Evolutionary conservation across 1,284 basidiomycete genomes (phyloP).

Genomic region (Trichosporon inkin): DNA sequence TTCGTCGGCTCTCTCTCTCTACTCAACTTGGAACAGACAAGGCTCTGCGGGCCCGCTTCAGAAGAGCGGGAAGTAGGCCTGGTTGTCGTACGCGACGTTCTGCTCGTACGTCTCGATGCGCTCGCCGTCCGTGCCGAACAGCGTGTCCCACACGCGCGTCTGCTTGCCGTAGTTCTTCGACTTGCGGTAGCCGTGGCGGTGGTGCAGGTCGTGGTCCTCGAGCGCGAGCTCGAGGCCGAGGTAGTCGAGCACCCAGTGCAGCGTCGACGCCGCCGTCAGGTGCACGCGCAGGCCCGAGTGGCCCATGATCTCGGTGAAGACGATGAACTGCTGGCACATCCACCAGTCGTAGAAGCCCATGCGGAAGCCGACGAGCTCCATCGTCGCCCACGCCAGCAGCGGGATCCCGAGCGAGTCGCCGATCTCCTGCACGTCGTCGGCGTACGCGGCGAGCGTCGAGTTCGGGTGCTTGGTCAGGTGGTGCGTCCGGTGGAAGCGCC

Average conservation of each 20-base stretch:
- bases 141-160: slow-evolving; percentile 11
- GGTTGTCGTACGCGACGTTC: slow-evolving; percentile 8
- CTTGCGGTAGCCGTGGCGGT: slow-evolving; percentile 14
- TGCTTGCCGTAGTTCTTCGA: slow-evolving; percentile 13
- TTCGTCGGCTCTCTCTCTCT: not conserved
- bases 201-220: slow-evolving; percentile 15
- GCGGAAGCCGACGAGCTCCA: slow-evolving; percentile 3
- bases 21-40: not conserved
- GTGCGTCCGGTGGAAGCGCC: slow-evolving; percentile 13
- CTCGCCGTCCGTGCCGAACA: slow-evolving; percentile 7
- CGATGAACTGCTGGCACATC: slow-evolving; percentile 13
- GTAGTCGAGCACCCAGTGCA: not conserved
- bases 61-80: not conserved
- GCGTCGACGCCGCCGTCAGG: slow-evolving; percentile 3
- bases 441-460: slow-evolving; percentile 9
- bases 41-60: not conserved
- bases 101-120: slow-evolving; percentile 6
- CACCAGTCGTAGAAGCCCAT: slow-evolving; percentile 12
- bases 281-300: slow-evolving; percentile 9
- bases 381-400: slow-evolving; percentile 4
- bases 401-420: slow-evolving; percentile 8
- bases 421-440: slow-evolving; percentile 10
- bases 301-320: slow-evolving; percentile 12
- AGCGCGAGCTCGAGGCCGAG: slow-evolving; percentile 10
- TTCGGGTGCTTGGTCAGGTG: slow-evolving; percentile 15